These are phyloP conservation scores for Geotrichum australiense DNA, from an alignment of 1,139 yeast genomes.

Conservation along the genomic window DNA sequence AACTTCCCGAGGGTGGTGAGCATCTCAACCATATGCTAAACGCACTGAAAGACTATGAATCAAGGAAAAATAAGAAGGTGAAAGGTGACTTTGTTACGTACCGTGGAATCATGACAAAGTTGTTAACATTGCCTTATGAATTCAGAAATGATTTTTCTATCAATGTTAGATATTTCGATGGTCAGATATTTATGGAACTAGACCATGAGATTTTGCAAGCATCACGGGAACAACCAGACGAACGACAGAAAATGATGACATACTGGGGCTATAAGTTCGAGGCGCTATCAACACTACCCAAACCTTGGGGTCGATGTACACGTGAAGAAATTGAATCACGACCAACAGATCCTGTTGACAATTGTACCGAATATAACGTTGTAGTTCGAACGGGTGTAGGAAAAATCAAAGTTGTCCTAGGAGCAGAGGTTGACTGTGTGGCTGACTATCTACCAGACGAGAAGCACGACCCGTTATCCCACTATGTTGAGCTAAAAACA, in stretches of 20 bases:
- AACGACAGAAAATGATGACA: constrained; percentile 31
- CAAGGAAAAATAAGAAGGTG: constrained; percentile 36
- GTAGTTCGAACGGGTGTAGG: constrained; percentile 85
- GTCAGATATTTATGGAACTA: constrained; percentile 73
- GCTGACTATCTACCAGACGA: constrained; percentile 65
- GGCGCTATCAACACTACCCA: constrained; percentile 61
- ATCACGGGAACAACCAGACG: constrained; percentile 5
- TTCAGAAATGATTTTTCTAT: constrained; percentile 52
- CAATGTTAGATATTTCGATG: constrained; percentile 63
- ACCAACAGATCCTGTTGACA: constrained; percentile 48
- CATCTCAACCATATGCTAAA: constrained; percentile 54
- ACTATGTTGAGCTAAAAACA: constrained; percentile 84
- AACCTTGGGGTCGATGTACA: constrained; percentile 66
- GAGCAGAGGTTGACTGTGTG: constrained; percentile 89
- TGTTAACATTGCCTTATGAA: constrained; percentile 57
- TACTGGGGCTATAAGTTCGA: constrained; percentile 70
- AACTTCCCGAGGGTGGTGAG: constrained; percentile 40
- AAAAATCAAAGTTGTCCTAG: constrained; percentile 56
- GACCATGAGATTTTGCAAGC: constrained; percentile 39
- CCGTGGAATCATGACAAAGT: constrained; percentile 70
- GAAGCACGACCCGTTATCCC: constrained; percentile 32
- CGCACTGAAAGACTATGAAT: constrained; percentile 53
- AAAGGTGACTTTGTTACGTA: constrained; percentile 69
- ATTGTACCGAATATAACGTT: constrained; percentile 68
- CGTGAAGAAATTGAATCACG: constrained; percentile 64